Percentiles rank a stretch among this genome's conserved stretches.
phyloP scores from a whole-genome alignment of 208 protist genomes.

The Trypanosomatidae sp. region DNA sequence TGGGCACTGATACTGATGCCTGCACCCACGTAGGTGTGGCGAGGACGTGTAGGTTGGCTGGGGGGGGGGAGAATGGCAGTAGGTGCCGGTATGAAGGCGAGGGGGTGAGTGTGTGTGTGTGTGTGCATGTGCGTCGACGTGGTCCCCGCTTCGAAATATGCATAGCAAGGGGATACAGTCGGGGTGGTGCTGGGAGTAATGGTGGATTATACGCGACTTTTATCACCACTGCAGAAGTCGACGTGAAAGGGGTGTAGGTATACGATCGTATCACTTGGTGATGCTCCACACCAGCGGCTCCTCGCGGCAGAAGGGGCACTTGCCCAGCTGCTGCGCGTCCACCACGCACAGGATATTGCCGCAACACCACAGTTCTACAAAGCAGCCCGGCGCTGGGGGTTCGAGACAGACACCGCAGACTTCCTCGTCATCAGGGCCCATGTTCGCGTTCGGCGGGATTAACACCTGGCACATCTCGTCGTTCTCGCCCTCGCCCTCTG shows the following conservation, averaged over 20 bases:
- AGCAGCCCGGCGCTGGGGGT: conserved; percentile 41
- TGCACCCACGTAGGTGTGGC: not conserved
- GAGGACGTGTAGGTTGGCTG: not conserved
- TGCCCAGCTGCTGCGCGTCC: conserved; percentile 75
- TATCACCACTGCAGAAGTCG: not conserved
- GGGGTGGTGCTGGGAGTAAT: not conserved
- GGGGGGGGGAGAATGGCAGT: not conserved
- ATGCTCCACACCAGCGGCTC: conserved; percentile 86
- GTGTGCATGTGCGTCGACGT: not conserved
- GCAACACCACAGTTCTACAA: conserved; percentile 84
- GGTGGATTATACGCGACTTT: not conserved
- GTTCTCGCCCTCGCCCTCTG: conserved; percentile 22
- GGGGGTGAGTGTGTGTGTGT: conserved; percentile 2
- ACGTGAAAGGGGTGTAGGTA: not conserved
- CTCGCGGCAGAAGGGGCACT: conserved; percentile 82
- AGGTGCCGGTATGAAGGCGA: not conserved
- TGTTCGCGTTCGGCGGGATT: conserved; percentile 25
- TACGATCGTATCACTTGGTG: conserved; percentile 29
- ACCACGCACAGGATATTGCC: conserved; percentile 78
- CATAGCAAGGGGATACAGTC: not conserved
- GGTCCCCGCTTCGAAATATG: not conserved
- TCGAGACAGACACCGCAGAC: conserved; percentile 89
- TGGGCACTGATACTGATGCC: not conserved
- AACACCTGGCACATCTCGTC: conserved; percentile 32
- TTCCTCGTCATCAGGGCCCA: conserved; percentile 60